These are phyloP conservation scores for Ceratocystis variospora DNA, from an alignment of 2,329 filamentous ascomycete species.

Conservation along the genomic window DNA sequence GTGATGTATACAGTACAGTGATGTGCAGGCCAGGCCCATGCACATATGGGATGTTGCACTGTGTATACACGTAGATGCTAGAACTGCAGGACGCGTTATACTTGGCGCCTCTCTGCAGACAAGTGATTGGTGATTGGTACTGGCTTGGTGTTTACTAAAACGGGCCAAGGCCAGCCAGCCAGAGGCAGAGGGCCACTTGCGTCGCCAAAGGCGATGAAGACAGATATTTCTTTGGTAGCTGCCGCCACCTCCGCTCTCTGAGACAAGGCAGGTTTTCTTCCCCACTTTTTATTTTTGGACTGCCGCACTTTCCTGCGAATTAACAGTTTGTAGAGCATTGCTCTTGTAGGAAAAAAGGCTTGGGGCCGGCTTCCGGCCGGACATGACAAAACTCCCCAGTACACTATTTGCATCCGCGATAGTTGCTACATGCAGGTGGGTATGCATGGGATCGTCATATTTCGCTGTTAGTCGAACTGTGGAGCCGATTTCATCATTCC, in stretches of 20 bases:
- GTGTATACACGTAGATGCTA: neutral
- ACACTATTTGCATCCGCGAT: neutral
- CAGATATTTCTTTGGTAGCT: neutral
- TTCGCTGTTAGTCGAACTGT: neutral
- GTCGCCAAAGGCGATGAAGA: neutral
- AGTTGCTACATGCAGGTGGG: neutral
- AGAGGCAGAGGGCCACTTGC: too few species aligned
- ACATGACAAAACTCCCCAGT: neutral
- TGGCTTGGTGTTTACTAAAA: neutral
- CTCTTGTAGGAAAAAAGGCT: too few species aligned
- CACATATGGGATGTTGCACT: neutral
- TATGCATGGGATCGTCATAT: neutral
- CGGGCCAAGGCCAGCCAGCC: neutral
- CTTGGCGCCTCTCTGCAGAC: neutral
- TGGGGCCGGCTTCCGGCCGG: neutral
- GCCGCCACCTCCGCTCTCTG: neutral
- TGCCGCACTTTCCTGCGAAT: neutral
- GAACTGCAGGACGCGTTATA: neutral
- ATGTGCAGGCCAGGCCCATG: neutral
- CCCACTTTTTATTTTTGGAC: neutral
- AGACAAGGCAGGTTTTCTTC: neutral
- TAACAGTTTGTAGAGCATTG: neutral
- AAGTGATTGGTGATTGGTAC: neutral
- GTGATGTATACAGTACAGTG: neutral
- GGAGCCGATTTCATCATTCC: neutral